Evolutionary conservation across 371 early-diverging fungal genomes (phyloP).

Genomic region (Mucor piriformis): DNA sequence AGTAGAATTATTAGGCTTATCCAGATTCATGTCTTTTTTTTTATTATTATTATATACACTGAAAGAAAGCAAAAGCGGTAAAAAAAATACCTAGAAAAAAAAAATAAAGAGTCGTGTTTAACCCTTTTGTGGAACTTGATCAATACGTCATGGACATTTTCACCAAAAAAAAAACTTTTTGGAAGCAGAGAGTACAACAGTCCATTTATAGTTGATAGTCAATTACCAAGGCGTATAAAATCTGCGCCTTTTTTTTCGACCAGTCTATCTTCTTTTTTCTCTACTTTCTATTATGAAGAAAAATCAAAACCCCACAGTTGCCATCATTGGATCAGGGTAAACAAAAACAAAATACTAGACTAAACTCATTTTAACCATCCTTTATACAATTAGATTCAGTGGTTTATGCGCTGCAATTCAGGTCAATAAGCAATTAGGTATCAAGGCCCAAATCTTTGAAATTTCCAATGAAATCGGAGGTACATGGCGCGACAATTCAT

Average conservation of each 20-base stretch:
- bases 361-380: too few relatives aligned
- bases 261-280: too few relatives aligned
- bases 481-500: conserved; percentile 65
- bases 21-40: background rate
- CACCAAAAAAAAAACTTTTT: too few relatives aligned
- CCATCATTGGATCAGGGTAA: conserved; percentile 1
- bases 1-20: background rate
- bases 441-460: conserved; percentile 58
- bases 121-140: too few relatives aligned
- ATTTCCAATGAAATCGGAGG: conserved; percentile 59
- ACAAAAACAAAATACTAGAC: background rate
- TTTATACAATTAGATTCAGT: conserved; percentile 44
- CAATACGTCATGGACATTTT: too few relatives aligned
- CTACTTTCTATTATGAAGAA: too few relatives aligned
- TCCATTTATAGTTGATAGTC: too few relatives aligned
- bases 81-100: background rate
- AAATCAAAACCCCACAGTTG: background rate
- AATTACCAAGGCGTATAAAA: too few relatives aligned
- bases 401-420: conserved; percentile 66
- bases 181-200: too few relatives aligned
- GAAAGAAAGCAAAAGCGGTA: background rate
- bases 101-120: too few relatives aligned
- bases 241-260: too few relatives aligned
- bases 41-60: background rate
- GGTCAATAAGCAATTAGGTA: conserved; percentile 50